A percentile compares a stretch with the other conserved stretches of the same genome.
Evolutionary conservation across 495 filamentous ascomycete species (phyloP).

Genomic region (Penicillium psychrofluorescens): DNA sequence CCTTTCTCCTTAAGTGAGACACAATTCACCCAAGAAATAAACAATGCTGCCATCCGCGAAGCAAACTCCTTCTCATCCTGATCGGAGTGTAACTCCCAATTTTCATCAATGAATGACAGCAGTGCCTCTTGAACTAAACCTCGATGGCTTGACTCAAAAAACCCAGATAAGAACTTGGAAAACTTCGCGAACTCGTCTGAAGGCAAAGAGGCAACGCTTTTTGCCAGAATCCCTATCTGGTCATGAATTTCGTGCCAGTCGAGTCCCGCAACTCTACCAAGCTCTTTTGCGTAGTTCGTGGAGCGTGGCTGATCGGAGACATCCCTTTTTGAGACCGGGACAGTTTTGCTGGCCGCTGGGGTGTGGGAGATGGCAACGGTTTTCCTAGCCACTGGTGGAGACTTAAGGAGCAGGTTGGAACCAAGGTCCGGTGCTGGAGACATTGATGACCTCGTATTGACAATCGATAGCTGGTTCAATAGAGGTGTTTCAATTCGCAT

Average conservation of each 20-base stretch:
- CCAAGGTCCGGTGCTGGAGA: no score
- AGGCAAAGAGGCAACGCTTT: background rate
- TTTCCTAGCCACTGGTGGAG: no score
- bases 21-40: background rate
- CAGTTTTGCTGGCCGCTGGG: no score
- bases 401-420: no score
- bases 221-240: background rate
- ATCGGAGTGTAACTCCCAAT: background rate
- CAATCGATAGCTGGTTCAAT: no score
- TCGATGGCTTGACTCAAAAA: background rate
- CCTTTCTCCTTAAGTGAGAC: slow-evolving; percentile 1
- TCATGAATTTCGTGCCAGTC: background rate
- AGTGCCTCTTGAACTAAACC: background rate
- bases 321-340: no score
- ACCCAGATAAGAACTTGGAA: background rate
- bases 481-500: no score
- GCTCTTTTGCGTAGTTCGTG: background rate
- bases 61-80: background rate
- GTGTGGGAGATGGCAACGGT: no score
- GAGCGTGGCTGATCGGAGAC: no score
- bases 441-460: no score
- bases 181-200: background rate
- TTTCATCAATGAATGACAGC: background rate
- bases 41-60: background rate
- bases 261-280: background rate